Evolutionary conservation across 2,329 filamentous ascomycete species (phyloP), one percentile per base, ranked within the genome.

Genomic region (Ophiognomonia clavigignenti-juglandacearum): DNA sequence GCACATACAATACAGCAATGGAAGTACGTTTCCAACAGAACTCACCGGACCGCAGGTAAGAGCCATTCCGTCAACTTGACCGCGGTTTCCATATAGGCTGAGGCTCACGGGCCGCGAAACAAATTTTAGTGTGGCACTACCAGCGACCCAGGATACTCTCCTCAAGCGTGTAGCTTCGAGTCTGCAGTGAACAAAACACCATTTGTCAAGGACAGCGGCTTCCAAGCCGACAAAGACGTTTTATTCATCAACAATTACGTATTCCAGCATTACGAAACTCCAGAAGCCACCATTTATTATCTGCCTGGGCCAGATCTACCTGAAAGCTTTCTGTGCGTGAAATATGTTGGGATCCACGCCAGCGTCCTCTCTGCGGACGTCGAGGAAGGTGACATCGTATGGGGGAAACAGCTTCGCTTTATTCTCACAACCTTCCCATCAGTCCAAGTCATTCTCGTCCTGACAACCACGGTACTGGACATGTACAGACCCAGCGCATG

Each of bases 161-260:
- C 5, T 13, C 29, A 32, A 13, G 5, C 6, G n/a, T 5, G n/a
- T 32, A 14, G n/a, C 29, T 5, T 6, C 11, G 5, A 7, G 6
- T 32, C n/a, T 14, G 13, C 11, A 13, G 7, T 29, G 7, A 10
- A 23, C 16, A 11, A 22, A 20, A 6, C 9, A 40, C 14, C n/a
- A 16, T 11, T 20, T 3, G 2, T 4, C 7, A 2, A 26, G 4
- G 3, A 11, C 34, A 8, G 16, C 11, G 14, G 18, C 5, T 45
- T 49, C 9, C 18, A 16, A 10, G 29, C 37, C 14, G 41, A 27
- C 2, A 43, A 43, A 18, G 48, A 51, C 20, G 39, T 51, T 16
- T 27, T 51, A 2, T 48, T 51, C 37, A 44, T 51, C 26, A 36
- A 38, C 20, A 44, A 37, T 34, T 48, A 48, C 11, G 35, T 51